These are phyloP conservation scores for Geranomyces michiganensis DNA, from an alignment of 192 early-diverging fungal genomes.

Conservation along the genomic window DNA sequence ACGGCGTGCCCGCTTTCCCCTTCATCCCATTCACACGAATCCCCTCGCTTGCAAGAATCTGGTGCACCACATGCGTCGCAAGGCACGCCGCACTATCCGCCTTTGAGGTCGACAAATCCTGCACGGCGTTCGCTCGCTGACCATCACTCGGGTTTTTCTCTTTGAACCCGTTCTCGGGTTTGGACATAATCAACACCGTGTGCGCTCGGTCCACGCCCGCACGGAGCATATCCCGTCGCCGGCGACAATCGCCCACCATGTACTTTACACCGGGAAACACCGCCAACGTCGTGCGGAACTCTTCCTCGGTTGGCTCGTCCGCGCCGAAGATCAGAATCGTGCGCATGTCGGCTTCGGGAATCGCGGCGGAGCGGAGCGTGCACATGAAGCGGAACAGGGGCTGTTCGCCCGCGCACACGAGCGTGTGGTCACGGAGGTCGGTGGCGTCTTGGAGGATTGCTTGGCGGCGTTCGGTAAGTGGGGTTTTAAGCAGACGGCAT, in stretches of 20 bases:
- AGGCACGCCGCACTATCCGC: slow-evolving; percentile 12
- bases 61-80: slow-evolving; percentile 12
- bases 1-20: not conserved
- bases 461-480: not conserved
- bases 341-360: not conserved
- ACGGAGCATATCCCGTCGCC: not conserved
- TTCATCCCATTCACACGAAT: not conserved
- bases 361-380: slow-evolving; percentile 11
- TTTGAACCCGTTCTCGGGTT: not conserved
- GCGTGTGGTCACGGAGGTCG: slow-evolving; percentile 10
- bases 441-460: not conserved
- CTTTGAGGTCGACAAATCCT: not conserved
- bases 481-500: slow-evolving; percentile 5
- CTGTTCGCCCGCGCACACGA: slow-evolving; percentile 10
- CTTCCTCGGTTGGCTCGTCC: slow-evolving; percentile 9
- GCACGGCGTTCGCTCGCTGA: not conserved
- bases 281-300: not conserved
- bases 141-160: not conserved
- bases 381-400: slow-evolving; percentile 20
- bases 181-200: slow-evolving; percentile 7
- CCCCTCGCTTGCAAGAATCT: slow-evolving; percentile 4
- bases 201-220: slow-evolving; percentile 4
- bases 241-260: slow-evolving; percentile 18
- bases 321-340: slow-evolving; percentile 8
- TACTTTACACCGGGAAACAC: slow-evolving; percentile 15